These are phyloP conservation scores for Aureobasidium musti DNA, from an alignment of 2,329 filamentous ascomycete species.

Conservation along the genomic window DNA sequence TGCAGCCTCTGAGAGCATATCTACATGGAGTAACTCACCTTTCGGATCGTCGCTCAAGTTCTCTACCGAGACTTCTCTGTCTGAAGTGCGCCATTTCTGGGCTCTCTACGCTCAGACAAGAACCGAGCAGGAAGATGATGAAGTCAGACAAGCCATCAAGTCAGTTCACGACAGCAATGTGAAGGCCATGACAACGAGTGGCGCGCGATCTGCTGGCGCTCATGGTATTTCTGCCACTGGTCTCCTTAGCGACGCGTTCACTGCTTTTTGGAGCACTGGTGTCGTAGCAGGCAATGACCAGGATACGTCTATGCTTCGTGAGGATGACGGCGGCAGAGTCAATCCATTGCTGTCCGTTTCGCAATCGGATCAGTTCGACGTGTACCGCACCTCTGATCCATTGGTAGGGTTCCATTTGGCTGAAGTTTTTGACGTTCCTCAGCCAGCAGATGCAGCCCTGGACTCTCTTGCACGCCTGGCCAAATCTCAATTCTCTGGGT, in stretches of 20 bases:
- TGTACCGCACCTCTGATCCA: slow-evolving; percentile 57
- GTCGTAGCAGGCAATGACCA: slow-evolving; percentile 30
- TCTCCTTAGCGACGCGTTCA: slow-evolving; percentile 31
- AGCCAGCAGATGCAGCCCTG: background rate
- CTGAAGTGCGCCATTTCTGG: slow-evolving; percentile 49
- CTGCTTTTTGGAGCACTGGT: slow-evolving; percentile 41
- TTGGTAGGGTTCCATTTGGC: slow-evolving; percentile 61
- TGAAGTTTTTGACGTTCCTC: background rate
- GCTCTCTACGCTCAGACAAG: slow-evolving; percentile 37
- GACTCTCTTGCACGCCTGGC: slow-evolving; percentile 5
- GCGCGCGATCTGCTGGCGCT: slow-evolving; percentile 39
- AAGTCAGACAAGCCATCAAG: slow-evolving; percentile 5
- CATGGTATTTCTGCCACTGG: slow-evolving; percentile 22
- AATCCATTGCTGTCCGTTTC: slow-evolving; percentile 48
- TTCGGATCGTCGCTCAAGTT: slow-evolving; percentile 55
- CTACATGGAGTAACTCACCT: slow-evolving; percentile 33
- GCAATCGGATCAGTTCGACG: slow-evolving; percentile 37
- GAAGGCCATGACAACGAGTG: background rate
- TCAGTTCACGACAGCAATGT: background rate
- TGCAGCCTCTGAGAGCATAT: slow-evolving; percentile 43
- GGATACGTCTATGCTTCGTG: slow-evolving; percentile 6
- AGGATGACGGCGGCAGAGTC: slow-evolving; percentile 30
- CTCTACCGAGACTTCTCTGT: slow-evolving; percentile 53
- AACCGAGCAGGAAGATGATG: background rate
- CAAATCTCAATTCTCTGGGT: slow-evolving; percentile 23